Evolutionary conservation across 352 stramenopile genomes (phyloP).

Genomic region (Pseudoperonospora humuli): DNA sequence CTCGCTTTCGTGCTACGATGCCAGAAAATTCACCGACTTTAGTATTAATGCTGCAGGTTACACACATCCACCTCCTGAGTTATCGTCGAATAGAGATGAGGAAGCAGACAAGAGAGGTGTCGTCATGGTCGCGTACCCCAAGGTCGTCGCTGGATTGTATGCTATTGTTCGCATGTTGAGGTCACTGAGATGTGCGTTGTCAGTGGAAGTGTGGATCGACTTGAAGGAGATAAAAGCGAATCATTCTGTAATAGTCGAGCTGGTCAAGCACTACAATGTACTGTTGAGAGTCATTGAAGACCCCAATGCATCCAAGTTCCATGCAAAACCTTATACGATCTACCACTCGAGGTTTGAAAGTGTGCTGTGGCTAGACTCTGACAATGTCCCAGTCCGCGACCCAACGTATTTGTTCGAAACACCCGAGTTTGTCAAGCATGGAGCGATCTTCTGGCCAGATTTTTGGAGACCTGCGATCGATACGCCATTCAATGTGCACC

Average conservation of each 20-base stretch:
- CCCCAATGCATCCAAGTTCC: constrained; percentile 55
- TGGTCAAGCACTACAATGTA: constrained; percentile 47
- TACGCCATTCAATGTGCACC: constrained; percentile 69
- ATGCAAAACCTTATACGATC: constrained; percentile 73
- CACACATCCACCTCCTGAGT: constrained; percentile 23
- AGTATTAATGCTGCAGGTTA: constrained; percentile 43
- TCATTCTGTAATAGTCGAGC: constrained; percentile 51
- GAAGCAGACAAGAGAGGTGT: constrained; percentile 33
- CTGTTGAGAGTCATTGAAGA: constrained; percentile 51
- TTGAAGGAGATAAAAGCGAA: constrained; percentile 40
- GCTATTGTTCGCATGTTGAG: constrained; percentile 58
- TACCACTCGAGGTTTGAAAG: constrained; percentile 70
- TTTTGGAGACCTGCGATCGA: constrained; percentile 60
- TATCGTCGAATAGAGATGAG: constrained; percentile 3
- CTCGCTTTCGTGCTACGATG: constrained; percentile 52
- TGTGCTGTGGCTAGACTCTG: constrained; percentile 74
- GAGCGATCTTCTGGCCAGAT: constrained; percentile 81
- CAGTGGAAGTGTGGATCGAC: constrained; percentile 61
- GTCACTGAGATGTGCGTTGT: constrained; percentile 31
- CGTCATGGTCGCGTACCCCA: constrained; percentile 64
- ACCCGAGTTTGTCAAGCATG: constrained; percentile 46
- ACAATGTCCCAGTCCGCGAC: constrained; percentile 71
- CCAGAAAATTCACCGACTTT: constrained; percentile 58
- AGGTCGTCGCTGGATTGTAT: constrained; percentile 59
- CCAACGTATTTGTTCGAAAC: constrained; percentile 77